Evolutionary conservation across 306 rosid genomes (phyloP).

Genomic region (Castanea crenata): DNA sequence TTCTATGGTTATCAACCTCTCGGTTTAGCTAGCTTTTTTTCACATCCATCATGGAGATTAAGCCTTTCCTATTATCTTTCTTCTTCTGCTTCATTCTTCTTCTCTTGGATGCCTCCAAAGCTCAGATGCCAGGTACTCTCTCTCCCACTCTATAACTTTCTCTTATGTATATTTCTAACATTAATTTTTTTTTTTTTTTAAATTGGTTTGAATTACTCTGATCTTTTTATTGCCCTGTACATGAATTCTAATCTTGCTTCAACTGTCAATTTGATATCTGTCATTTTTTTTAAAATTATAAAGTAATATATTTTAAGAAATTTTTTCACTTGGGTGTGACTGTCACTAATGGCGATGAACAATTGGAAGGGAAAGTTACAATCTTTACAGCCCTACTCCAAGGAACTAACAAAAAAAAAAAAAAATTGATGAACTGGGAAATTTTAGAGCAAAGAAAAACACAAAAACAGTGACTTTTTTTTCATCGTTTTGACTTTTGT

Average conservation of each 20-base stretch:
- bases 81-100: slow-evolving; percentile 11
- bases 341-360: not conserved
- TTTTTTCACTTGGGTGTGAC: too few relatives aligned
- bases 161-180: too few relatives aligned
- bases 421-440: not conserved
- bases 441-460: not conserved
- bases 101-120: slow-evolving; percentile 44
- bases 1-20: not conserved
- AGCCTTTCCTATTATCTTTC: slow-evolving; percentile 35
- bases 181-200: not conserved
- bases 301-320: too few relatives aligned
- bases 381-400: not conserved
- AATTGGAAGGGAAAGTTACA: not conserved
- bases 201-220: not conserved
- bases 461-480: not conserved
- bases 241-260: not conserved
- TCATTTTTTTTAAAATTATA: not conserved
- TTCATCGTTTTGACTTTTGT: not conserved
- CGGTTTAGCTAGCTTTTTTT: not conserved
- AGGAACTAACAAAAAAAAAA: not conserved
- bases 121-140: slow-evolving; percentile 76
- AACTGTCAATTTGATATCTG: not conserved
- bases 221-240: not conserved
- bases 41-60: slow-evolving; percentile 46
- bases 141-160: slow-evolving; percentile 1